Evolutionary conservation across 805 yeast genomes (phyloP), one percentile per base, ranked within the genome.

Genomic region (Candida odintsovae): DNA sequence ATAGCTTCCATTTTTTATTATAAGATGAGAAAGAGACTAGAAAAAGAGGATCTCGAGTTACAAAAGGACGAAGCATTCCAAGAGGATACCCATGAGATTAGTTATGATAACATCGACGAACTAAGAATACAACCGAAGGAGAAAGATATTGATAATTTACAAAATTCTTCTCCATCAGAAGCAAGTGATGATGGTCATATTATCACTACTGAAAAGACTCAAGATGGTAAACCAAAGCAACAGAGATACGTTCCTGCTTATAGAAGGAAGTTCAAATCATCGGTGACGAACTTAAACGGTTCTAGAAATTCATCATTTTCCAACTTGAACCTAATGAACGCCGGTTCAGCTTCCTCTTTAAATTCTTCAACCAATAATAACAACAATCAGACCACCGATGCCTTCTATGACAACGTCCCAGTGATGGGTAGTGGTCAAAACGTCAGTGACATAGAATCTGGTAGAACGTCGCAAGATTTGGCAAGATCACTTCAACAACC

Each of bases 181-280:
- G 40, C 42, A 15, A 43, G 44, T 22, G 50, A 40, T 44, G 50
- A 42, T 21, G 46, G 48, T 12, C 49, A 48, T 23, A 19, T 35
- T 26, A 41, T 26, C 12, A 29, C 41, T 12, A 21, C 35, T 20
- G 22, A 22, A 16, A 45, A 45, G 29, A 29, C 36, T 2, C 40
- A 41, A 35, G 43, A 47, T 12, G 36, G 29, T 3, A 41, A 36
- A 6, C 16, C 22, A 13, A 21, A 41, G 22, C 45, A 50, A 10
- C 54, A 50, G 36, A 48, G 65, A 47, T 69, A 56, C 50, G 61
- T 65, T 6, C 73, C 73, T 15, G 73, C 73, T 3, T 69, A 69
- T 47, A 61, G 66, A 49, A 64, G 62, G 51, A 66, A 62, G 44
- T 49, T 66, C 38, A 63, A 62, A 41, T 48, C 58, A 1, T 55